phyloP scores from a whole-genome alignment of 129 eudicot species.

The Tanacetum coccineum region DNA sequence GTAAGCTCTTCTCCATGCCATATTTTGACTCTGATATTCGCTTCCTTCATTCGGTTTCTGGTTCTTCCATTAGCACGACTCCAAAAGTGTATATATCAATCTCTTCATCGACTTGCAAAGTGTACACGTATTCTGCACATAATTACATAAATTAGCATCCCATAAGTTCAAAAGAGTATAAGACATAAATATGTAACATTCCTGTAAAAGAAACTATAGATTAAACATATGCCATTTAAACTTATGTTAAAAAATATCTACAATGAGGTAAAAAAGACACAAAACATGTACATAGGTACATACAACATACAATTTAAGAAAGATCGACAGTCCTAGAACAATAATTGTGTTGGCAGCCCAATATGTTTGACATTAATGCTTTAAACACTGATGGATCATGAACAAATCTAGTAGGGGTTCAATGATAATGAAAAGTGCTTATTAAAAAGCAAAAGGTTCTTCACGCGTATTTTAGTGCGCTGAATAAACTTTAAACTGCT shows the following conservation, averaged over 20 bases:
- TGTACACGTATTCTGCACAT: conserved; percentile 80
- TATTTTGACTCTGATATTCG: too few species aligned
- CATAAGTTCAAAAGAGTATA: background rate
- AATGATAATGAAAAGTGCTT: conserved; percentile 18
- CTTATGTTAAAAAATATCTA: background rate
- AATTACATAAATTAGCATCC: background rate
- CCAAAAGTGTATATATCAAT: conserved; percentile 94
- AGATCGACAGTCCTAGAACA: background rate
- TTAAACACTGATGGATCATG: conserved; percentile 34
- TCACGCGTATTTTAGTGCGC: too few species aligned
- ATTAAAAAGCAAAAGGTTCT: too few species aligned
- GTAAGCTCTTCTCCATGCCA: too few species aligned
- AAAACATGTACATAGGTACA: background rate
- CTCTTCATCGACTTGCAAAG: conserved; percentile 93
- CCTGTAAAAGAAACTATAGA: too few species aligned
- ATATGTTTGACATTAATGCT: conserved; percentile 13
- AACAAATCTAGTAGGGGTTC: conserved; percentile 27
- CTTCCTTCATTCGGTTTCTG: too few species aligned
- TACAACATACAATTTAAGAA: background rate
- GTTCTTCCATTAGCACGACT: conserved; percentile 59
- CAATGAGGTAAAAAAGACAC: background rate
- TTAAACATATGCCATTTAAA: background rate
- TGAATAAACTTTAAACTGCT: too few species aligned
- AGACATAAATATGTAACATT: background rate
- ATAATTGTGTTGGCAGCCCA: conserved; percentile 21